Conservation (phyloP, 176 grass and related monocot genomes). For the sorghum (Sorghum bicolor) region DNA sequence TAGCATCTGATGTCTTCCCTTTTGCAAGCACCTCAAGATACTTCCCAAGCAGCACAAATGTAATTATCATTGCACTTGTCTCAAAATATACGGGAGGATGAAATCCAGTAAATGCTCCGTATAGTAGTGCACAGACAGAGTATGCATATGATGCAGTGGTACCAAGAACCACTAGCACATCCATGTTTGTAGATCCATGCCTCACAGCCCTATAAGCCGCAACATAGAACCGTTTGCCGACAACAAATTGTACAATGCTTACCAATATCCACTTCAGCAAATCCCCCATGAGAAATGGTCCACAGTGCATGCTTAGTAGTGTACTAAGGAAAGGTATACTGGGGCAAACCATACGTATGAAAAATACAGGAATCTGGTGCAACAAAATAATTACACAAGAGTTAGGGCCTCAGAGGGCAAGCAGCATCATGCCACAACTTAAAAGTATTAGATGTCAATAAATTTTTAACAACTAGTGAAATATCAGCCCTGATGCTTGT, state of each 20-base stretch:
- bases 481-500: background rate
- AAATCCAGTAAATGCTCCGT: slow-evolving; percentile 70
- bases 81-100: slow-evolving; percentile 88
- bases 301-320: slow-evolving; percentile 67
- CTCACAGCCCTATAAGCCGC: slow-evolving; percentile 72
- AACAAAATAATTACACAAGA: slow-evolving; percentile 20
- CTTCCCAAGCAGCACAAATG: slow-evolving; percentile 96
- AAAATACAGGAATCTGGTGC: slow-evolving; percentile 94
- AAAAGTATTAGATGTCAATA: background rate
- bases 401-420: slow-evolving; percentile 7
- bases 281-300: slow-evolving; percentile 78
- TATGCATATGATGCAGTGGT: slow-evolving; percentile 91
- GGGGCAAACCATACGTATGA: slow-evolving; percentile 85
- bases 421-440: background rate
- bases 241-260: slow-evolving; percentile 87
- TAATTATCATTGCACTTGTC: slow-evolving; percentile 99
- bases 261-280: slow-evolving; percentile 84
- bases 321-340: slow-evolving; percentile 62
- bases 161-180: slow-evolving; percentile 90
- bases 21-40: slow-evolving; percentile 97
- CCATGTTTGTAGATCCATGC: slow-evolving; percentile 97
- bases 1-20: slow-evolving; percentile 94
- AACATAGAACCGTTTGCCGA: slow-evolving; percentile 78
- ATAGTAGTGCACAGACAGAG: slow-evolving; percentile 78
- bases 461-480: slow-evolving; percentile 12